Conservation (phyloP, 441 rosid genomes). For the Eruca vesicaria region DNA sequence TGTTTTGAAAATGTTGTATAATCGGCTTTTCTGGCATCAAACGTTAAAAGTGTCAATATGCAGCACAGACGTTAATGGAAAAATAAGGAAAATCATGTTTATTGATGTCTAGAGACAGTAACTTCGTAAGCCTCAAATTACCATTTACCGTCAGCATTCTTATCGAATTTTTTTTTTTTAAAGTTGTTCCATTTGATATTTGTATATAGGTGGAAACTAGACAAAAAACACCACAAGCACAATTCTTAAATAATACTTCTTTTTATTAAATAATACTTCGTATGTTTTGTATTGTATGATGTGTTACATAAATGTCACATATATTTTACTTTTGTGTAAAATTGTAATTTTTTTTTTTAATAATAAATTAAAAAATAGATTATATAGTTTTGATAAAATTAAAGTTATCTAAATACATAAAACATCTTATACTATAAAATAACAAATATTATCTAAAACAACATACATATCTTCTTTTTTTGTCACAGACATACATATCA, state of each 20-base stretch:
- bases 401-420: too few species aligned
- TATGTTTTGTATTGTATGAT: neutral
- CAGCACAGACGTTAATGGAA: too few species aligned
- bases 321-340: neutral
- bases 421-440: too few species aligned
- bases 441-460: neutral
- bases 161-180: neutral
- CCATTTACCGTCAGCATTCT: neutral
- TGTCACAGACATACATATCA: neutral
- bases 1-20: too few species aligned
- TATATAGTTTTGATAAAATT: too few species aligned
- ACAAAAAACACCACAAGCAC: constrained; percentile 30
- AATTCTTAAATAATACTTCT: too few species aligned
- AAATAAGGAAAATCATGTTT: too few species aligned
- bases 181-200: neutral
- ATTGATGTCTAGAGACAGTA: too few species aligned
- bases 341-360: too few species aligned
- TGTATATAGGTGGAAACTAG: constrained; percentile 27
- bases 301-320: neutral
- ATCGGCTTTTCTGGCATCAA: too few species aligned
- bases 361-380: too few species aligned
- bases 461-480: neutral
- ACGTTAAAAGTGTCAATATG: too few species aligned
- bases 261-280: neutral
- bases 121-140: neutral